Base-by-base conservation (phyloP, 2,329 filamentous ascomycete genomes). In the Aspergillus terreus region DNA sequence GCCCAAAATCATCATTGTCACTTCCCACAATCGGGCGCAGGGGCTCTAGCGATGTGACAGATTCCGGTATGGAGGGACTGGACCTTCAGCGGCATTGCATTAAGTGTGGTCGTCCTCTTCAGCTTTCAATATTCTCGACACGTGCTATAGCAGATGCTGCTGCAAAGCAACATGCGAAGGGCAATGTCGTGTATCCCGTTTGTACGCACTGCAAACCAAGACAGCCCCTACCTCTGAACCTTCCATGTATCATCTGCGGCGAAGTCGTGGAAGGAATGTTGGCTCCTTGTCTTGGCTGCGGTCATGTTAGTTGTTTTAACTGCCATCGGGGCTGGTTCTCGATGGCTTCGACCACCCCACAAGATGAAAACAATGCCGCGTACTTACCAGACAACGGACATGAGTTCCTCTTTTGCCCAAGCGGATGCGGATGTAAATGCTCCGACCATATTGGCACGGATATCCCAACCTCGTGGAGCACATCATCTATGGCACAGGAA, bases 401-500 rank as follows among this genome's bases (percentile, higher is more conserved):
- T 11, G 53, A 58, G n/a, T 57, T 63, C 2, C 63, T 62, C 17
- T 58, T 64, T 40, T 78, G 76, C 50, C 71, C 75, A 6, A 73
- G 68, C 11, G 75, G 75, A n/a, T 78, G 76, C 58, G 76, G 74
- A 46, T 78, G 76, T 49, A 64, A 62, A 50, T 78, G 76, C 57
- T 66, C 72, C 3, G 68, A 75, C 15, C 66, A 75, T 44, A 52
- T 65, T 5, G 58, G 58, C 30, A 56, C 70, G 12, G 49, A 70
- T 4, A 62, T 73, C 4, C 62, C 68, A 15, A 65, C 65, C 38
- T 68, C 70, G 1, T 58, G 51, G 53, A 58, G 58, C 40, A 47
- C 62, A 4, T 44, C 56, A 7, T 59, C 57, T 7, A 2, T 30
- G 23, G 60, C 61, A 44, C 54, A 2, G 14, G 17, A 21, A 32